Evolutionary conservation across 441 rosid genomes (phyloP), one percentile per base, ranked within the genome.

Genomic region (Metrosideros polymorpha): DNA sequence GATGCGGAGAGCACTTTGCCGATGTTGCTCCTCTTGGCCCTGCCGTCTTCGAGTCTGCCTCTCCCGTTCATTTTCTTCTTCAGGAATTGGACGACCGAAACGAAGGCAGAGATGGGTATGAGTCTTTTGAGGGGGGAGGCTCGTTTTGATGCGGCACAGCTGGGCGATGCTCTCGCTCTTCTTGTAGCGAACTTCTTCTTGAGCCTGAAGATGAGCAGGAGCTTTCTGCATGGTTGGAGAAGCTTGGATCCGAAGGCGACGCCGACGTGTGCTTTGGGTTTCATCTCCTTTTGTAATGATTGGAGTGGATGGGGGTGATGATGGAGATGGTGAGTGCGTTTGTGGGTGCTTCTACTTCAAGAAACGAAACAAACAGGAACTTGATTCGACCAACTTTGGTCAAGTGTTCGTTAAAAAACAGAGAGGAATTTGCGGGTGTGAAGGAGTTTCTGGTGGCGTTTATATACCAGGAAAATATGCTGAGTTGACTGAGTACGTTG

Each of bases 171-270:
- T 19, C 43, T 43, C 45, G 89, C 85, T 85, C 89, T 91, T 89
- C 90, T 88, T 87, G 92, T 89, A 91, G 92, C 57, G 86, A 92
- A 91, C 88, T 88, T 92, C 87, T 84, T 92, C 85, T 89, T 90
- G 91, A 94, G 90, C 77, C 90, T 90, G 92, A 95, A 92, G 89
- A 56, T 29, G 55, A 66, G 83, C 71, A 91, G 76, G 57, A 94
- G 90, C 79, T 89, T 92, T 87, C 82, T 93, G 91, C 92, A 92
- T 86, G 93, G 93, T 14, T 51, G 90, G n/a, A 93, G 86, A 93
- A 93, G 90, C 96, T 94, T 95, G 89, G 93, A 88, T 91, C 87
- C 91, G 82, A 93, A 92, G 96, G 92, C 89, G 91, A 89, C 85
- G 4, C 79, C 79, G 47, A 35, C 79, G 79, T 24, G 79, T 71